Evolutionary conservation across 768 basidiomycete genomes (phyloP).

Genomic region (Dentipellis fragilis): DNA sequence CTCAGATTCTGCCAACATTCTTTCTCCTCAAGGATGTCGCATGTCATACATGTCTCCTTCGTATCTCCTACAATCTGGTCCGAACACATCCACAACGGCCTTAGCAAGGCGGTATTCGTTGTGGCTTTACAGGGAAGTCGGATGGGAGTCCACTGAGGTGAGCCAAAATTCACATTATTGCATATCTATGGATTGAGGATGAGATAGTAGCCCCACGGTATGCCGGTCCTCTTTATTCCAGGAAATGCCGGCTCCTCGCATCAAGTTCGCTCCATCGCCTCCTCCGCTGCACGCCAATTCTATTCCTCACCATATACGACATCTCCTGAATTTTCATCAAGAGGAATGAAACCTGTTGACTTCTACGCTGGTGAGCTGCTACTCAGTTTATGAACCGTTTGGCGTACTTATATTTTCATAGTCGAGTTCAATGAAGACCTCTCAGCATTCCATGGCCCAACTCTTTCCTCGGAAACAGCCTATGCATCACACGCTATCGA

Average conservation of each 20-base stretch:
- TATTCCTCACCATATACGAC: slow-evolving; percentile 50
- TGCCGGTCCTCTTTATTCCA: slow-evolving; percentile 93
- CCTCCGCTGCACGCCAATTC: slow-evolving; percentile 78
- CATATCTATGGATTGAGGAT: neutral
- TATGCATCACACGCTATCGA: slow-evolving; percentile 64
- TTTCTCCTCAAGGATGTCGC: slow-evolving; percentile 86
- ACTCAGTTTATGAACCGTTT: neutral
- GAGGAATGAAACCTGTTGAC: slow-evolving; percentile 53
- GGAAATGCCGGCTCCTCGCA: slow-evolving; percentile 94
- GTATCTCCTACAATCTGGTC: slow-evolving; percentile 63
- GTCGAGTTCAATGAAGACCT: slow-evolving; percentile 98
- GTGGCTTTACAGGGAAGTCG: slow-evolving; percentile 85
- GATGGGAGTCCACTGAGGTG: slow-evolving; percentile 67
- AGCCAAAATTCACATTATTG: slow-evolving; percentile 7
- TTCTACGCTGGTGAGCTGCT: slow-evolving; percentile 67
- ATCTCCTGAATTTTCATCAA: slow-evolving; percentile 41
- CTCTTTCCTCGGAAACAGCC: slow-evolving; percentile 69
- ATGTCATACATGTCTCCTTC: slow-evolving; percentile 97
- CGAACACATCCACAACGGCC: slow-evolving; percentile 61
- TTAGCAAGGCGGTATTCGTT: slow-evolving; percentile 70
- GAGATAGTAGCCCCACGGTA: slow-evolving; percentile 31
- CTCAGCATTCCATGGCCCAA: slow-evolving; percentile 89
- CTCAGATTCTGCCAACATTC: slow-evolving; percentile 11
- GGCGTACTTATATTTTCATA: slow-evolving; percentile 18
- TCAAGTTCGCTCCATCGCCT: slow-evolving; percentile 92